A percentile compares a stretch with the other conserved stretches of the same genome.
Conservation (phyloP, 176 grass and related monocot genomes). For the Tuctoria greenei region DNA sequence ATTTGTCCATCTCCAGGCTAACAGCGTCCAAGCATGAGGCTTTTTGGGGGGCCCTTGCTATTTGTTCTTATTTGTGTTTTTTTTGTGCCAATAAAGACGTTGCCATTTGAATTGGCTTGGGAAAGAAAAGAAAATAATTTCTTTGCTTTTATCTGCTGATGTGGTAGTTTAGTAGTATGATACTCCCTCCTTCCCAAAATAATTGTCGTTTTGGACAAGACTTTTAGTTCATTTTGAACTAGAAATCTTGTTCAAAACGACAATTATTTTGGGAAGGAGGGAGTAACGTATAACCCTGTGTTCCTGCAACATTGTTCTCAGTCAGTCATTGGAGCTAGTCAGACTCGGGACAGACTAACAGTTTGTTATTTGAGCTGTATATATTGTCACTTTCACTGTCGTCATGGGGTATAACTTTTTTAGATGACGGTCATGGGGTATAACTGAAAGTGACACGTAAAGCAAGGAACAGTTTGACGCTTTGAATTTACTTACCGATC, state of each 20-base stretch:
- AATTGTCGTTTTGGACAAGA: too few species aligned
- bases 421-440: too few species aligned
- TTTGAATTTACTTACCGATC: conserved; percentile 27
- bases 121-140: neutral
- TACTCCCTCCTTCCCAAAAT: too few species aligned
- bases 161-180: neutral
- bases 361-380: conserved; percentile 3
- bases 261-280: too few species aligned
- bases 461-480: conserved; percentile 13
- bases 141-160: neutral
- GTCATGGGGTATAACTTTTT: neutral
- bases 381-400: neutral
- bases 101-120: conserved; percentile 38
- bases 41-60: conserved; percentile 56
- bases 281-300: neutral
- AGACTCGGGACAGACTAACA: neutral
- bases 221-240: too few species aligned
- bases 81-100: conserved; percentile 45
- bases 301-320: neutral
- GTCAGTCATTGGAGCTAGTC: neutral
- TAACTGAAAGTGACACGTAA: neutral
- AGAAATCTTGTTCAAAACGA: too few species aligned
- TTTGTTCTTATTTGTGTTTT: conserved; percentile 43
- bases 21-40: conserved; percentile 60
- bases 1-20: conserved; percentile 68